Evolutionary conservation across 345 rosid genomes (phyloP), one percentile per base, ranked within the genome.

Genomic region (Firmiana major): DNA sequence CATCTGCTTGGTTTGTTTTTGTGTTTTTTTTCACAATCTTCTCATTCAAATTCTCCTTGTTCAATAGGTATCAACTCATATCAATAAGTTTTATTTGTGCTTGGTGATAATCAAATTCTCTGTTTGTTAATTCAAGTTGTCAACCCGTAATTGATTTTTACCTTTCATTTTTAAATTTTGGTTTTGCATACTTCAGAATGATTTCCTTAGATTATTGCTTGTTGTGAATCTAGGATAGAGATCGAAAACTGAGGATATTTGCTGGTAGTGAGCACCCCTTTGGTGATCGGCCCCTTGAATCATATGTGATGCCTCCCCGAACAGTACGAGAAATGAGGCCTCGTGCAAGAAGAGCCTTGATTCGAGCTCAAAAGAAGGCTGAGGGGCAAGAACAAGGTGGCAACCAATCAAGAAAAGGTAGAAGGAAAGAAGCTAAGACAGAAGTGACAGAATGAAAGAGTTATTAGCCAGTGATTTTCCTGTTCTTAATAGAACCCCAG

Each of bases 191-290:
- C 19, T 68, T 45, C 17, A 28, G 63, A 71, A 65, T n/a, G 19
- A 9, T 69, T 63, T 73, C 63, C 49, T 67, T 21, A 67, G 0
- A 28, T 28, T 4, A 46, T 65, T 75, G 55, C 40, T 54, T 77
- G 40, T 69, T 77, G 3, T 68, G 72, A 59, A 55, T 87, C 81
- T 84, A 96, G 98, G 99, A 93, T 80, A 86, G 99, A 76, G 99
- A 96, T 83, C 79, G 92, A 59, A 96, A 93, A 84, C 84, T 96
- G 77, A 90, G 99, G 87, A 96, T 93, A 79, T 93, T 96, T 86
- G 83, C 90, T 22, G 93, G 81, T 36, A 71, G 81, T 83, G 98
- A 93, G 78, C 99, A 96, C 81, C 98, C 98, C 13, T 96, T 96
- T 66, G 86, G 85, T 48, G 97, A 93, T 75, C 82, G 85, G 79